Conservation (phyloP, 345 rosid genomes). For the Citrus sp. region DNA sequence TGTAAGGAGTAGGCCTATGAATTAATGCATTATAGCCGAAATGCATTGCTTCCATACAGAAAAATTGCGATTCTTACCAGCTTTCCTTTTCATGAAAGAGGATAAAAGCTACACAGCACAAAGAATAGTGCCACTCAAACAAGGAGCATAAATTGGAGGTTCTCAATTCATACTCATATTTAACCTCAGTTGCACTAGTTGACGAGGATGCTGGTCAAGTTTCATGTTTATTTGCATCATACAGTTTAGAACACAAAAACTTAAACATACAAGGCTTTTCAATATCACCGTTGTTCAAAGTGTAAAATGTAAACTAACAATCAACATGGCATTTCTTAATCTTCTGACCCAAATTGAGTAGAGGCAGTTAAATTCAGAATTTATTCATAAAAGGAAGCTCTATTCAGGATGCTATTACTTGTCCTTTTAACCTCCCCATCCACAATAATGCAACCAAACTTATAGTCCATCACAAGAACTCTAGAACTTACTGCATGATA, state of each 20-base stretch:
- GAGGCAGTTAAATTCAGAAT: background rate
- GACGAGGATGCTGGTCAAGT: background rate
- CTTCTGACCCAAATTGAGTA: background rate
- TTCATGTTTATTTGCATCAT: background rate
- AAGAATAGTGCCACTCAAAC: background rate
- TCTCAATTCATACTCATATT: background rate
- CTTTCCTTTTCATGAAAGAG: background rate
- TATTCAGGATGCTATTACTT: background rate
- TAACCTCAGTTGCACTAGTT: background rate
- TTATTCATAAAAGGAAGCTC: background rate
- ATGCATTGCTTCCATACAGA: background rate
- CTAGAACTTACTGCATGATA: constrained; percentile 70
- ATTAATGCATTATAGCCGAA: background rate
- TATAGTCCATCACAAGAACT: background rate
- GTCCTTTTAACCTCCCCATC: background rate
- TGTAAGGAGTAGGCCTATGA: background rate
- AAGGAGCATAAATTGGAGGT: background rate
- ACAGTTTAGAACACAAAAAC: background rate
- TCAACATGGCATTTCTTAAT: background rate
- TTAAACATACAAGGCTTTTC: background rate
- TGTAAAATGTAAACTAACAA: background rate
- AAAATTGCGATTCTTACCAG: background rate
- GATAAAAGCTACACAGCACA: background rate
- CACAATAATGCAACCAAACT: background rate
- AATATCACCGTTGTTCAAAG: background rate